A percentile compares a stretch with the other conserved stretches of the same genome.
These are phyloP conservation scores for Phialophora verrucosa DNA, from an alignment of 2,329 filamentous ascomycete species.

Conservation along the genomic window DNA sequence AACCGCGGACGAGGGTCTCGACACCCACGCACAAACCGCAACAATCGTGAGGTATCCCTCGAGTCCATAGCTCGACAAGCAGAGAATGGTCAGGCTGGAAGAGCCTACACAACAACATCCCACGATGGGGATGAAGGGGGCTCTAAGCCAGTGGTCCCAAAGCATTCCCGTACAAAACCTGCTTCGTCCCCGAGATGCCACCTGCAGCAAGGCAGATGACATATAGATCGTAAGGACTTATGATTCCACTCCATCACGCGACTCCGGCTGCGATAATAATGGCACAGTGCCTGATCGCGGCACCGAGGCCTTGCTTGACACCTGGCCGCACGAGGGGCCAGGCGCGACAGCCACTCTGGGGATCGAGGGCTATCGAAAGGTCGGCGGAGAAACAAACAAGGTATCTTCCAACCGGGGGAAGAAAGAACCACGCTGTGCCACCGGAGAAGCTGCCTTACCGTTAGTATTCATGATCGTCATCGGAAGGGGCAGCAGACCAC, in stretches of 20 bases:
- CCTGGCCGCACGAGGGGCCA: conserved; percentile 16
- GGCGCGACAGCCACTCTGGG: conserved; percentile 35
- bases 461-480: not conserved
- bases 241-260: conserved; percentile 42
- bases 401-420: conserved; percentile 20
- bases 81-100: conserved; percentile 23
- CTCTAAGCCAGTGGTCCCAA: conserved; percentile 27
- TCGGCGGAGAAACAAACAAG: conserved; percentile 29
- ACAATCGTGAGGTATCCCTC: conserved; percentile 35
- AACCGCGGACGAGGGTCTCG: conserved; percentile 33
- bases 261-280: conserved; percentile 39
- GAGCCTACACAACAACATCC: conserved; percentile 30
- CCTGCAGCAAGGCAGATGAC: conserved; percentile 14
- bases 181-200: conserved; percentile 41
- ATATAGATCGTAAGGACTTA: conserved; percentile 40
- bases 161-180: conserved; percentile 34
- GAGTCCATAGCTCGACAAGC: conserved; percentile 37
- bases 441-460: conserved; percentile 36
- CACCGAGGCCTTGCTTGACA: conserved; percentile 34
- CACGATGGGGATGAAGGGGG: conserved; percentile 27
- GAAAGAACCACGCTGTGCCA: conserved; percentile 32
- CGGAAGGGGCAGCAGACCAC: not conserved
- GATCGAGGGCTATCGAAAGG: conserved; percentile 35
- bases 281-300: conserved; percentile 31
- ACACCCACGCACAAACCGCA: conserved; percentile 36